Conservation (phyloP, 768 basidiomycete species). For the Mycena maculata region DNA sequence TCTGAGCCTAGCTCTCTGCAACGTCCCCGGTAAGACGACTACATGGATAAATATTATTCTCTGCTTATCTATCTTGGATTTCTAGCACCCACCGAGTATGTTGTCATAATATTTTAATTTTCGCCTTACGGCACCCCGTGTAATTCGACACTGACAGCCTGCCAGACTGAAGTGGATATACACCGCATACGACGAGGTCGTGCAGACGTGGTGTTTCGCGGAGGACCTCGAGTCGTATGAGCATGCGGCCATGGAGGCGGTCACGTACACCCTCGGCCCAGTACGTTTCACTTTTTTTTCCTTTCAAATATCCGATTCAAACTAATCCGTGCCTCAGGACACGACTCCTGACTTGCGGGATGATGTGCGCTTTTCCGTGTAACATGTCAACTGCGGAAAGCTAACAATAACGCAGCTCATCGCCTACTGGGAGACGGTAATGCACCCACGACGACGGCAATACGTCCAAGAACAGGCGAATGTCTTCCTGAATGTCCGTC, state of each 20-base stretch:
- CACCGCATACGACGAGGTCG: slow-evolving; percentile 71
- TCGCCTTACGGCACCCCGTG: slow-evolving; percentile 2
- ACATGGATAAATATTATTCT: too few species aligned
- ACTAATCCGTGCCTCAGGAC: slow-evolving; percentile 49
- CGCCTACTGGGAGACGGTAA: slow-evolving; percentile 68
- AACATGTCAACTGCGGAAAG: background rate
- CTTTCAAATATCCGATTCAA: slow-evolving; percentile 1
- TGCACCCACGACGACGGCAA: slow-evolving; percentile 65
- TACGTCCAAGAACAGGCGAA: slow-evolving; percentile 65
- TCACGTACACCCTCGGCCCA: slow-evolving; percentile 65
- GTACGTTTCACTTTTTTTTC: slow-evolving; percentile 51
- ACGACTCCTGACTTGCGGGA: slow-evolving; percentile 70
- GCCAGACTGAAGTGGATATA: slow-evolving; percentile 68
- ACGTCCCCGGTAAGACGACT: too few species aligned
- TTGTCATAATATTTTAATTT: slow-evolving; percentile 18
- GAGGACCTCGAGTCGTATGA: slow-evolving; percentile 76
- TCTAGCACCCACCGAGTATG: slow-evolving; percentile 77
- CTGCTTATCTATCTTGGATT: too few species aligned
- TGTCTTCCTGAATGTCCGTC: slow-evolving; percentile 69
- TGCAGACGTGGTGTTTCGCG: slow-evolving; percentile 72
- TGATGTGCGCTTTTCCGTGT: slow-evolving; percentile 57
- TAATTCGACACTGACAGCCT: slow-evolving; percentile 2
- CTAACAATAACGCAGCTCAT: slow-evolving; percentile 59
- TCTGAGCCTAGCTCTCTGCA: slow-evolving; percentile 74
- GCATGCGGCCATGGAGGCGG: slow-evolving; percentile 69